Base-by-base conservation (phyloP, 768 basidiomycete genomes). In the Naganishia friedmannii region DNA sequence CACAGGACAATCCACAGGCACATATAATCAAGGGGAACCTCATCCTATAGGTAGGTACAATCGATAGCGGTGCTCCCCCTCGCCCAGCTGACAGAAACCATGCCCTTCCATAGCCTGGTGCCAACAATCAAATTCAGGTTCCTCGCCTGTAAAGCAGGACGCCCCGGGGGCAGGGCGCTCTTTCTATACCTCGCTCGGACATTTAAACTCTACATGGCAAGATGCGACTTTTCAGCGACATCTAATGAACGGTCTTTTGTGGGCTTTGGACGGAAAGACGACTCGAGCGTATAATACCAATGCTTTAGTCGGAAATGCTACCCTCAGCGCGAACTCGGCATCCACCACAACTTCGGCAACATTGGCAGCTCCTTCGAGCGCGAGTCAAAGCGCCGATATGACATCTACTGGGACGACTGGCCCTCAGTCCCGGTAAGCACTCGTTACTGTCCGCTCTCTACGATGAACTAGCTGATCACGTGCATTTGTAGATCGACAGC, bases 181-280 rank as follows among this genome's bases (percentile, higher is more conserved):
- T 74, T 93, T 90, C 82, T 93, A 91, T 78, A 93, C 92, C 0
- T 85, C 87, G 72, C 84, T 93, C 0, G 91, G 91, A 0, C 92
- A 94, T 77, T 81, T 87, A 65, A 88, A 87, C 74, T 87, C 89
- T 75, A 91, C 89, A 37, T 75, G 74, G 55, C 72, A 92, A 87
- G 85, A 93, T 71, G 79, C 85, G 5, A 79, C 86, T 12, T 93
- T 91, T 82, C 74, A 90, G 63, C 82, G 84, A 0, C 92, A 94
- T 78, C 85, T 93, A 39, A 82, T 89, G 70, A 88, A 87, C 10
- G 91, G 91, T 3, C 85, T 93, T 48, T 84, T 82, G 1, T 93
- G 92, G 92, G 83, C 84, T 1, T 78, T 93, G 53, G 85, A 87
- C 68, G 85, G 88, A 3, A 87, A 87, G 51, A 89, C 90, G 0